A percentile compares a stretch with the other conserved stretches of the same genome.
phyloP scores from a whole-genome alignment of 148 eudicot species.

The Camellia granthamiana region DNA sequence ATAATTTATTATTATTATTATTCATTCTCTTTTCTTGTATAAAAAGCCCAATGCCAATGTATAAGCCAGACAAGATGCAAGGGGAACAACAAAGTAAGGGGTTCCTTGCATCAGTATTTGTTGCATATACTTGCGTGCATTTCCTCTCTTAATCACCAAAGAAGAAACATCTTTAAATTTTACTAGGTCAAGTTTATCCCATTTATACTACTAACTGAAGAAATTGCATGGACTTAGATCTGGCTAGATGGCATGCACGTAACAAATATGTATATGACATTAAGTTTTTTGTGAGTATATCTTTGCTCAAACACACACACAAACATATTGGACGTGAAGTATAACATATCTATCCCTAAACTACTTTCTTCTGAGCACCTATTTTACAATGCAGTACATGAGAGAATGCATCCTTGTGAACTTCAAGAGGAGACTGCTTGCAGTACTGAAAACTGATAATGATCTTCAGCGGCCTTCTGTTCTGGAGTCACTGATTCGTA shows the following conservation, averaged over 20 bases:
- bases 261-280: not conserved
- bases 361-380: not conserved
- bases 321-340: not conserved
- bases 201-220: not conserved
- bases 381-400: constrained; percentile 73
- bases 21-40: too few relatives aligned
- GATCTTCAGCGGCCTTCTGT: constrained; percentile 97
- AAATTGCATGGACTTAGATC: not conserved
- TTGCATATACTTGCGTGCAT: not conserved
- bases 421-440: constrained; percentile 82
- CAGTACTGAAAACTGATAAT: constrained; percentile 76
- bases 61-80: too few relatives aligned
- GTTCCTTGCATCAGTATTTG: not conserved
- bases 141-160: not conserved
- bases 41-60: too few relatives aligned
- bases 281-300: not conserved
- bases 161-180: not conserved
- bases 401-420: constrained; percentile 97
- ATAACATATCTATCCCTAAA: not conserved
- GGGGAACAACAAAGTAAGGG: too few relatives aligned
- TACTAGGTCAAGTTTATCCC: constrained; percentile 2
- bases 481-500: constrained; percentile 71
- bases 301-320: not conserved
- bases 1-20: too few relatives aligned
- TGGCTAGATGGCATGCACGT: not conserved